Conservation (phyloP, 805 yeast species). For the Soucietia sequanensis region DNA sequence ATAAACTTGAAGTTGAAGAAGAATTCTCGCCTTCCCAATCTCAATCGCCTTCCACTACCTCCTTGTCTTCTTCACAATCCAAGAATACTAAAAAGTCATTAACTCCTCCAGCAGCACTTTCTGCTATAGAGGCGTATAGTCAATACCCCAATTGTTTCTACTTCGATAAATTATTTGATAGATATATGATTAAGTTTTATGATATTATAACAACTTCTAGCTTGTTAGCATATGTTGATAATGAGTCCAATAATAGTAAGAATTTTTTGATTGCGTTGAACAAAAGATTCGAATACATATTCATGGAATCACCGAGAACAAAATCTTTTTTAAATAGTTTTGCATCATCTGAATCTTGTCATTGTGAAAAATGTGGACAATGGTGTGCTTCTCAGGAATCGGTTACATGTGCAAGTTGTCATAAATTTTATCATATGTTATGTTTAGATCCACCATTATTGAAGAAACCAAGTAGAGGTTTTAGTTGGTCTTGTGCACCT, state of each 20-base stretch:
- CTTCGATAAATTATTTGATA: slow-evolving; percentile 81
- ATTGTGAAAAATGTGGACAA: slow-evolving; percentile 74
- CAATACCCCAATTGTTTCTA: slow-evolving; percentile 70
- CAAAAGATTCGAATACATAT: slow-evolving; percentile 69
- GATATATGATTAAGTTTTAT: slow-evolving; percentile 80
- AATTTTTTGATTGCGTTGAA: slow-evolving; percentile 60
- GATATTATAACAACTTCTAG: slow-evolving; percentile 66
- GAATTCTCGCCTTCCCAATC: too few relatives aligned
- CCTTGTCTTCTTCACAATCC: slow-evolving; percentile 5
- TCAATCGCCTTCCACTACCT: slow-evolving; percentile 1
- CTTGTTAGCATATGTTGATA: slow-evolving; percentile 33
- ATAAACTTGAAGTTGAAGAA: slow-evolving; percentile 62
- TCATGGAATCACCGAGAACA: slow-evolving; percentile 67
- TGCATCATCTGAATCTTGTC: slow-evolving; percentile 42
- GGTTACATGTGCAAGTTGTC: slow-evolving; percentile 78
- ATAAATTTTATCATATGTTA: slow-evolving; percentile 67
- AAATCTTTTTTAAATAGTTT: slow-evolving; percentile 64
- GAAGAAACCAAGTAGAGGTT: slow-evolving; percentile 80
- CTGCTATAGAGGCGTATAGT: slow-evolving; percentile 49
- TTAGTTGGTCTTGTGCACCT: slow-evolving; percentile 84
- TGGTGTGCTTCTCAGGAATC: slow-evolving; percentile 79
- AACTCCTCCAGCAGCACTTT: slow-evolving; percentile 11
- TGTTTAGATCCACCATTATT: slow-evolving; percentile 84
- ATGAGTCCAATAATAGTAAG: slow-evolving; percentile 50
- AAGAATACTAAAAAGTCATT: slow-evolving; percentile 8